Base-by-base conservation (phyloP, 345 rosid species). In the Syzygium aqueum region DNA sequence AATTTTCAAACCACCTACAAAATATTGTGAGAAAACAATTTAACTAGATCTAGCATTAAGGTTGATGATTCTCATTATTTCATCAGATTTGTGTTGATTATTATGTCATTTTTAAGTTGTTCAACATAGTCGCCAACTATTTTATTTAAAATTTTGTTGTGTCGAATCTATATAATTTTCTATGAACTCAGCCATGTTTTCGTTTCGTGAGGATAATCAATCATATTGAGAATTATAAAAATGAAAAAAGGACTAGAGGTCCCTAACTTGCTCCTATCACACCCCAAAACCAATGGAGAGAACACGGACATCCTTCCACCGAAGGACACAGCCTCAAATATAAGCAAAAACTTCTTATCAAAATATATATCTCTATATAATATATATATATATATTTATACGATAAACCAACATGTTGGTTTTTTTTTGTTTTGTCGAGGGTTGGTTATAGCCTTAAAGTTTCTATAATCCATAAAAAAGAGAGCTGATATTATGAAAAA, bases 41-140 rank as follows among this genome's bases (percentile, higher is more conserved):
- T 63, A 16, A 63, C 77, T 7, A n/a, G 14, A 63, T 15, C 77
- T 63, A 63, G 14, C 37, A 63, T 63, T 14, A 28, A 14, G 77
- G 37, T 28, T 13, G 30, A 63, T 63, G 16, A 14, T 63, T 14
- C 37, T 0, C 37, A n/a, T 63, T 63, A 63, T 63, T 63, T 63
- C 21, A 2, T n/a, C 0, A 1, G 0, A 13, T n/a, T 63, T 6
- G 37, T 14, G 30, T 28, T 0, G 21, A n/a, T 63, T n/a, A 63
- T n/a, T n/a, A 7, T 63, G 17, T 14, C 77, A 3, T 37, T 63
- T 7, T 33, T 7, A 63, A 63, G 37, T 63, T 63, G 16, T 63
- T 63, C 2, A 12, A 61, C 67, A 27, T 61, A 27, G 7, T 27
- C 30, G 2, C 16, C 12, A 27, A 12, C 28, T 61, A 16, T 27